Conservation (phyloP, 192 early-diverging fungal genomes). For the Dispira parvispora region DNA sequence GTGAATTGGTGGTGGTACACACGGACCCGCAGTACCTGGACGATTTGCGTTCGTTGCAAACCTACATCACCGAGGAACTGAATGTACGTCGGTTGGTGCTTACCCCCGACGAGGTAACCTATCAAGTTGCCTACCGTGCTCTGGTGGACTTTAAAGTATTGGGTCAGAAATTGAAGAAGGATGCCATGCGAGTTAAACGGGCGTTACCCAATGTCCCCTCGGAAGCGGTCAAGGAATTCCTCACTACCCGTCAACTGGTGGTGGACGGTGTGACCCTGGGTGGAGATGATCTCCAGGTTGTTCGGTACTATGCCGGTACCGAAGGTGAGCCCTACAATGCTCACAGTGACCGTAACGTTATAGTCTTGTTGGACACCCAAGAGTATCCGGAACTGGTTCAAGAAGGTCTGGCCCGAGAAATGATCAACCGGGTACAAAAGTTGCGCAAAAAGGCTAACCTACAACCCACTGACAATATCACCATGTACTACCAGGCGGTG, state of each 20-base stretch:
- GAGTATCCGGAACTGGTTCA: constrained; percentile 66
- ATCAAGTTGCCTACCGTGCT: constrained; percentile 83
- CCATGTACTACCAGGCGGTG: constrained; percentile 63
- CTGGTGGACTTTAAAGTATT: constrained; percentile 82
- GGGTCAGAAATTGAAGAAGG: constrained; percentile 81
- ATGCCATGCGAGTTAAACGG: constrained; percentile 69
- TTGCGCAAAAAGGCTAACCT: constrained; percentile 90
- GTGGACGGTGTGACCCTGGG: constrained; percentile 65
- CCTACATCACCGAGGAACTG: constrained; percentile 84
- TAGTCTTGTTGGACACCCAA: constrained; percentile 76
- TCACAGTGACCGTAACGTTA: constrained; percentile 57
- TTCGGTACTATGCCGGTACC: constrained; percentile 67
- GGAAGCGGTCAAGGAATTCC: constrained; percentile 68
- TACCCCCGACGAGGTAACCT: constrained; percentile 79
- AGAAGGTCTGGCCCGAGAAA: constrained; percentile 84
- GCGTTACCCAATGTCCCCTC: constrained; percentile 57
- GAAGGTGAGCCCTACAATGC: constrained; percentile 51
- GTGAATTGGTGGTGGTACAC: constrained; percentile 85
- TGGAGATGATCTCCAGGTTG: constrained; percentile 69
- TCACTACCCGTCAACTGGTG: constrained; percentile 41
- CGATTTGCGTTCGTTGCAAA: constrained; percentile 69
- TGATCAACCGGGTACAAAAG: constrained; percentile 93
- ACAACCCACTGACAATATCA: constrained; percentile 72
- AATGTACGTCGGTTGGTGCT: constrained; percentile 76
- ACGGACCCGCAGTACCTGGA: constrained; percentile 70